Base-by-base conservation (phyloP, 805 yeast genomes). In the Nakazawaea wickerhamii region DNA sequence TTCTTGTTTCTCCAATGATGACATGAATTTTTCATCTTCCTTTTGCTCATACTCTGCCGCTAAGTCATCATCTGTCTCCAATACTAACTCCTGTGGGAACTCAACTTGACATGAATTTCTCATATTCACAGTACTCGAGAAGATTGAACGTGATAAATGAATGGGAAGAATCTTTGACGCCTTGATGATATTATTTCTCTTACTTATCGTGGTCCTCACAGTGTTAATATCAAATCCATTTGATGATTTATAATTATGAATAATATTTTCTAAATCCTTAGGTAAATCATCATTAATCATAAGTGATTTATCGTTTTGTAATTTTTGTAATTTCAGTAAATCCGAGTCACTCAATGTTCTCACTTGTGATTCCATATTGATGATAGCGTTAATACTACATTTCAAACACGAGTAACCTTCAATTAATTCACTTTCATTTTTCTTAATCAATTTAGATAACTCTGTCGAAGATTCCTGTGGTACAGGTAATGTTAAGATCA, bases 61-160 rank as follows among this genome's bases (percentile, higher is more conserved):
- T n/a, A 60, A 44, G 4, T 55, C 54, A 27, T 57, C 64, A 35
- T 79, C 76, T 28, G 81, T 69, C 11, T 68, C 63, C 44, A 82
- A 50, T n/a, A 65, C 52, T 51, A 77, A 51, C 14, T 54, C 55
- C 50, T 83, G 90, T 9, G 75, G 78, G 52, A 84, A 83, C 7
- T 65, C 58, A 4, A 88, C 88, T 41, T 77, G 67, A 59, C 95
- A 86, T 8, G 85, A 66, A 60, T 87, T 90, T 51, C 96, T 74
- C 7, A 81, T 70, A 2, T 84, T 75, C 14, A 72, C 75, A 32
- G 76, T 76, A 7, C 84, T 87, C 38, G 77, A 71, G 55, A 74
- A 89, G 32, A 84, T 73, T 0, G 97, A 90, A 52, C 98, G 70
- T 8, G 96, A 87, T 32, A 93, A 62, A 58, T 91, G 98, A n/a